These are phyloP conservation scores for Kazachstania viticola DNA, from an alignment of 805 yeast species.

Conservation along the genomic window DNA sequence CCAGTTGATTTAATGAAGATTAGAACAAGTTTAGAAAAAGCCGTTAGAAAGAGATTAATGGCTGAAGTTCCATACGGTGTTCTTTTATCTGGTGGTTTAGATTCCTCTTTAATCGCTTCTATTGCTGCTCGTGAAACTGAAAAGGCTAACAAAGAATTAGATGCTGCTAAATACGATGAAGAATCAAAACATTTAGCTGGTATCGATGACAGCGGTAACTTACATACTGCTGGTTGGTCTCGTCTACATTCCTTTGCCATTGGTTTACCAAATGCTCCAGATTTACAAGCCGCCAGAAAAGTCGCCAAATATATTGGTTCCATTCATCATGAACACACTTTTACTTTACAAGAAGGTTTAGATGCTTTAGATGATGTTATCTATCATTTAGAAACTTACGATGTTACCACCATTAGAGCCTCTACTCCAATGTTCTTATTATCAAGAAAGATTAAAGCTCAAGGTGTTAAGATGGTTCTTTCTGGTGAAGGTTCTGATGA, in stretches of 20 bases:
- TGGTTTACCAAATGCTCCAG: slow-evolving; percentile 97
- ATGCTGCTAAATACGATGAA: slow-evolving; percentile 32
- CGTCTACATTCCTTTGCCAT: slow-evolving; percentile 91
- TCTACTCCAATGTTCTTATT: slow-evolving; percentile 97
- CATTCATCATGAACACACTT: slow-evolving; percentile 94
- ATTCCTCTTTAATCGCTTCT: slow-evolving; percentile 90
- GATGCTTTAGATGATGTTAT: slow-evolving; percentile 93
- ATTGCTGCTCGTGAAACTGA: slow-evolving; percentile 95
- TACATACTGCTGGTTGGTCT: slow-evolving; percentile 67
- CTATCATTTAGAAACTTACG: slow-evolving; percentile 92
- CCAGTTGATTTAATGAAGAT: slow-evolving; percentile 63
- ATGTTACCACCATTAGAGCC: slow-evolving; percentile 97
- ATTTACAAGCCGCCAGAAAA: slow-evolving; percentile 87
- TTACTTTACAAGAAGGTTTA: slow-evolving; percentile 92
- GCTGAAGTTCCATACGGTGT: slow-evolving; percentile 99
- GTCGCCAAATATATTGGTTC: slow-evolving; percentile 96
- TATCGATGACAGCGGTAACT: slow-evolving; percentile 78
- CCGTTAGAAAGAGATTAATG: slow-evolving; percentile 98
- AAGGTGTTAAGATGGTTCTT: slow-evolving; percentile 98
- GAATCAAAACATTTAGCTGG: slow-evolving; percentile 66
- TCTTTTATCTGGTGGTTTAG: slow-evolving; percentile 91
- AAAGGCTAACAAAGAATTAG: slow-evolving; percentile 33
- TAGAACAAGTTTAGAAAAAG: slow-evolving; percentile 76
- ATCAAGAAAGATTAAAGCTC: slow-evolving; percentile 95
- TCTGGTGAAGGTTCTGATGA: slow-evolving; percentile 99